These are phyloP conservation scores for Sphagnum contortum DNA, from an alignment of 225 moss, liverwort and hornwort species.

Conservation along the genomic window DNA sequence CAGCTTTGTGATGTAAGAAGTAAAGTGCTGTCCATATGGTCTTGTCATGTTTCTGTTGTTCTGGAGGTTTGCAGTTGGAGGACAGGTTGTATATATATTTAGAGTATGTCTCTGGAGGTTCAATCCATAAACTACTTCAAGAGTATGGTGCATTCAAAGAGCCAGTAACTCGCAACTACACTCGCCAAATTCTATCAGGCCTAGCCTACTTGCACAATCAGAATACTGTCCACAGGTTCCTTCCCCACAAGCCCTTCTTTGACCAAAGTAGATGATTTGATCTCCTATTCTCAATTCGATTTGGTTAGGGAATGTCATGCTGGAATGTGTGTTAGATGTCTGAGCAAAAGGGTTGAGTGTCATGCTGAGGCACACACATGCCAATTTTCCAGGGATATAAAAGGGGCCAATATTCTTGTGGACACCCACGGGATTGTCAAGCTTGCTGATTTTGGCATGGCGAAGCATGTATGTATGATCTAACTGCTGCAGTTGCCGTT, in stretches of 20 bases:
- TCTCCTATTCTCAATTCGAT: not conserved
- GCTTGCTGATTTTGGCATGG: slow-evolving; percentile 97
- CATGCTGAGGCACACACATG: not conserved
- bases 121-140: slow-evolving; percentile 83
- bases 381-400: slow-evolving; percentile 63
- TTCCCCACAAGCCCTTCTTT: not conserved
- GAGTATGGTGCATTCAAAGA: slow-evolving; percentile 94
- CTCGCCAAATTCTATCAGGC: slow-evolving; percentile 85
- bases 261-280: too few relatives aligned
- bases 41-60: not conserved
- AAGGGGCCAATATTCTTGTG: slow-evolving; percentile 99
- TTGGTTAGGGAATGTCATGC: not conserved
- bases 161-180: slow-evolving; percentile 89
- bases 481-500: not conserved
- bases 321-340: not conserved
- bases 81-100: slow-evolving; percentile 99
- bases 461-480: slow-evolving; percentile 63
- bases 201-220: slow-evolving; percentile 82
- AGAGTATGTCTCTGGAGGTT: slow-evolving; percentile 98
- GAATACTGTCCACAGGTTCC: slow-evolving; percentile 89
- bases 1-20: not conserved
- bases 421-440: slow-evolving; percentile 87
- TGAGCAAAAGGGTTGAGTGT: not conserved
- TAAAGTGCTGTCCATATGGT: too few relatives aligned
- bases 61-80: slow-evolving; percentile 46